Evolutionary conservation across 2,329 filamentous ascomycete species (phyloP), one percentile per base, ranked within the genome.

Genomic region (Plenodomus tracheiphilus): DNA sequence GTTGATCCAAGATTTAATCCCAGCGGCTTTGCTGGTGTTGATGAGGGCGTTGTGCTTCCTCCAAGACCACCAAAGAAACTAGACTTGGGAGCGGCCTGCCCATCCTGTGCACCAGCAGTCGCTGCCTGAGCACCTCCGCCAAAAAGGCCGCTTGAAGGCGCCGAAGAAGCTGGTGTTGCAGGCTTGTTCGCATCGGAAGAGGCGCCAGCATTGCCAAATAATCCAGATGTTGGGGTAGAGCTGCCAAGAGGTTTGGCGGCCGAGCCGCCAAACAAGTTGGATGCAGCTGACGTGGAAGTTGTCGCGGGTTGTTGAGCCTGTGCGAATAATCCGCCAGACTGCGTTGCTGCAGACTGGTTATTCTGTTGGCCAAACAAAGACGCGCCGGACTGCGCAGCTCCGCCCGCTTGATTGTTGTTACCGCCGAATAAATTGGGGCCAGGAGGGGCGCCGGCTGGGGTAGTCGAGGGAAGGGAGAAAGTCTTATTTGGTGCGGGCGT

Each of bases 371-470:
- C 54, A 41, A 68, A 66, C 13, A 67, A 50, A 41, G 51, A 54
- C n/a, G 56, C 38, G 45, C 49, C 49, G 16, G 49, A 40, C 38
- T 49, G 41, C n/a, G 49, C 46, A 43, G 52, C 52, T 11, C 50
- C 22, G 39, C 45, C 53, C 46, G 61, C 52, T 28, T 63, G 60
- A 16, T 41, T 52, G 49, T 47, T 59, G 28, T 61, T 56, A 15
- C 49, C 55, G 10, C 63, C 62, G 46, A 71, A 72, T 10, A 71
- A 34, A 46, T 48, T 65, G 38, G 46, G 46, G 11, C 66, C 68
- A 11, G 70, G 68, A 38, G 71, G 71, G 18, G 67, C 62, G 40
- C 70, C 71, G n/a, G 70, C 70, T 37, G 71, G 71, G 10, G 70
- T 73, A 3, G 71, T 74, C 2, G 71, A 73, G n/a, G 62, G 59